Conservation (phyloP, 345 rosid species). For the Citrus medica region DNA sequence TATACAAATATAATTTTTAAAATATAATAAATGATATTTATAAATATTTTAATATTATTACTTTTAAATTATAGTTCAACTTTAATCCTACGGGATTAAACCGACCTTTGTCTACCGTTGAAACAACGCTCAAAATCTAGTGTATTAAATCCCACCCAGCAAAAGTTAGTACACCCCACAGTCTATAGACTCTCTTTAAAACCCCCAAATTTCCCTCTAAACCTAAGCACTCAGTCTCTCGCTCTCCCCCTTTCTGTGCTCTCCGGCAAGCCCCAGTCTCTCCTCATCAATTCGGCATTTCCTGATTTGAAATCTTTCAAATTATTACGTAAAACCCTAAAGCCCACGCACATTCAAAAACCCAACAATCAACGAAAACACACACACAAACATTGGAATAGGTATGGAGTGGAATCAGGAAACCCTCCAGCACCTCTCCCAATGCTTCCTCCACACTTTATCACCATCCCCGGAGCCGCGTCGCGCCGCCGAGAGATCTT, state of each 20-base stretch:
- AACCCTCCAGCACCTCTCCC: conserved; percentile 71
- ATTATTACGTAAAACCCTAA: background rate
- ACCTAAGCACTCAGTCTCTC: conserved; percentile 6
- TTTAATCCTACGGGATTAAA: too few species aligned
- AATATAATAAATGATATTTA: too few species aligned
- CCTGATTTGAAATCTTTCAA: background rate
- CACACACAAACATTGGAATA: background rate
- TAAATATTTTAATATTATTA: too few species aligned
- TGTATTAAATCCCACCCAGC: too few species aligned
- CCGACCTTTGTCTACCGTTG: too few species aligned
- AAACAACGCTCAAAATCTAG: too few species aligned
- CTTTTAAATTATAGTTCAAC: too few species aligned
- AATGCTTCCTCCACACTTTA: conserved; percentile 79
- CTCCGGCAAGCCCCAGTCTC: background rate
- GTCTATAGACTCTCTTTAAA: background rate
- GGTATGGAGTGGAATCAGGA: conserved; percentile 63
- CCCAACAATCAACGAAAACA: background rate
- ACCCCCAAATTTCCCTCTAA: conserved; percentile 8
- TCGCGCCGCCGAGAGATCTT: conserved; percentile 70
- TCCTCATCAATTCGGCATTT: background rate
- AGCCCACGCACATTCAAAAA: background rate
- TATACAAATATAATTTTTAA: too few species aligned
- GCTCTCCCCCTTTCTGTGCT: too few species aligned
- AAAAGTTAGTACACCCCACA: too few species aligned
- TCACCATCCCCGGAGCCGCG: conserved; percentile 78